Evolutionary conservation across 1,139 yeast genomes (phyloP).

Genomic region (Candida sanyaensis): DNA sequence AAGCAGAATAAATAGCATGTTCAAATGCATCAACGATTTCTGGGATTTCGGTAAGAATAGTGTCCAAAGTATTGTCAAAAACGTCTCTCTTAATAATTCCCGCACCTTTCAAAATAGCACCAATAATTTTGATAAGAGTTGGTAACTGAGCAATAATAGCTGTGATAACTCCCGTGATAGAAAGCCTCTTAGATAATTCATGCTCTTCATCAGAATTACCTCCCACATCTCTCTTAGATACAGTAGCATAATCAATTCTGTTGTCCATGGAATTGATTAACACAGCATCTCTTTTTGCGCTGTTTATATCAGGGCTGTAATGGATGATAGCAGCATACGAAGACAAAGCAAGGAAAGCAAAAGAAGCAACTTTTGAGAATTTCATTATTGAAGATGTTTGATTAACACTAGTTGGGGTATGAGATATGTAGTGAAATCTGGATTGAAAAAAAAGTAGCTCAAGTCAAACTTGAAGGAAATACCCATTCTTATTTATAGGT

Average conservation of each 20-base stretch:
- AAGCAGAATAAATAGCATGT: not conserved
- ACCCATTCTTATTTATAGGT: not conserved
- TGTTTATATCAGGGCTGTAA: not conserved
- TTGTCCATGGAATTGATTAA: not conserved
- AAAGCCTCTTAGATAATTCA: not conserved
- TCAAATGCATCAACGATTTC: not conserved
- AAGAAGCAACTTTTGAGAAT: constrained; percentile 5
- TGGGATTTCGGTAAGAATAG: constrained; percentile 2
- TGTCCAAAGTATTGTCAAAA: constrained; percentile 3
- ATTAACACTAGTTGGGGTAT: not conserved
- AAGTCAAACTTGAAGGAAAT: not conserved
- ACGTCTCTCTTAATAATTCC: not conserved
- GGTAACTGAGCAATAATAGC: not conserved
- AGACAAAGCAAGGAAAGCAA: constrained; percentile 4
- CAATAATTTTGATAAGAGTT: not conserved
- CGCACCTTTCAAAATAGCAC: not conserved
- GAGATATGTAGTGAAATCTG: not conserved
- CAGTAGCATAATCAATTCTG: not conserved
- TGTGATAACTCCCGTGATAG: not conserved
- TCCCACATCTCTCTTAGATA: not conserved
- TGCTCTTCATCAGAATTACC: not conserved
- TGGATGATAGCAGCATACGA: constrained; percentile 1
- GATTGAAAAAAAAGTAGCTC: not conserved
- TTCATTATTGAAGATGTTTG: not conserved
- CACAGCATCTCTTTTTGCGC: not conserved